Evolutionary conservation across 2,329 filamentous ascomycete species (phyloP), one percentile per base, ranked within the genome.

Genomic region (Botryotinia globosa): DNA sequence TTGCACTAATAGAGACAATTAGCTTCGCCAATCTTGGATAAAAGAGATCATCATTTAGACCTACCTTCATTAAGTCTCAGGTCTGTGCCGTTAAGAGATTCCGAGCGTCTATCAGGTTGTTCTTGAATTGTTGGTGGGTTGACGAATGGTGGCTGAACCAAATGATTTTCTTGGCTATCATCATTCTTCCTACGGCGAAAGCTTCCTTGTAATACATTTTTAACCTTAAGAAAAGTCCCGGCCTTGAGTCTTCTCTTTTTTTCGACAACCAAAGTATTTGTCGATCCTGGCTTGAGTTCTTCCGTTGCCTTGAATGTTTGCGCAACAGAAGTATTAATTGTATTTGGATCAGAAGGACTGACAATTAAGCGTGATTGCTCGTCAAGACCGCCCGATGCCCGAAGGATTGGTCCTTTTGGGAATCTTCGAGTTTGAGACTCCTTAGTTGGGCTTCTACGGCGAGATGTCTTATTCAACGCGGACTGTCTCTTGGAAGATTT

Each of bases 51-150:
- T 22, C 44, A 58, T 22, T 42, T 1, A 32, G 25, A 70, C 32
- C 32, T 69, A 76, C 78, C 76, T 74, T 79, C 75, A 67, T 78
- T 77, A 45, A 75, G 65, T 71, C 74, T 69, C n/a, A 77, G 72
- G n/a, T 77, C 74, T 44, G 74, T 72, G 37, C 72, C 37, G 73
- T 54, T 61, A 12, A 66, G 16, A 14, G 37, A 22, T 63, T 69
- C 51, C 54, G 73, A 62, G 37, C 29, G 45, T 59, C 37, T 71
- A 69, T 10, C 58, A 16, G 20, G 34, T 16, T 76, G 72, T 6
- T 75, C 73, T 25, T 74, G 59, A 12, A 69, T 58, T 10, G 64
- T 64, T 25, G 61, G 73, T 14, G 73, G 44, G n/a, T 70, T 71
- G 45, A 72, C 69, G 44, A 74, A 64, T 44, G 54, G 63, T 6